phyloP scores from a whole-genome alignment of 2,329 filamentous ascomycete genomes.

The Talaromyces sp. region DNA sequence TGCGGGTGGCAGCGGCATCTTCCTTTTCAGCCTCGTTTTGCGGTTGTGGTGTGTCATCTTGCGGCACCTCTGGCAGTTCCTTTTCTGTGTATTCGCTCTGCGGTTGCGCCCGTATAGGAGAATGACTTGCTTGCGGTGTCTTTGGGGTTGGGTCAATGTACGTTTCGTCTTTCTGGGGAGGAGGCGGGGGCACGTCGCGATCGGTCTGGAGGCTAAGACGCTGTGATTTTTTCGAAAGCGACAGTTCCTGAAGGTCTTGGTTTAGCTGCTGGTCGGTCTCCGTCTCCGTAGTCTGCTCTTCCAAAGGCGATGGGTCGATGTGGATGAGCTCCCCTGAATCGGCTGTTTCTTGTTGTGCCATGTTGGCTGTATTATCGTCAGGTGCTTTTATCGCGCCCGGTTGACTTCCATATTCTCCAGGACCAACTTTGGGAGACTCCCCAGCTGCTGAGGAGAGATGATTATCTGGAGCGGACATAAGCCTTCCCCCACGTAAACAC shows the following conservation, averaged over 20 bases:
- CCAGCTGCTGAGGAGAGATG: conserved; percentile 19
- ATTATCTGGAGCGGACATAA: conserved; percentile 30
- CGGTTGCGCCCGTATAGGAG: conserved; percentile 33
- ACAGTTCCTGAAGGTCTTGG: conserved; percentile 26
- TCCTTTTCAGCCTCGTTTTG: conserved; percentile 46
- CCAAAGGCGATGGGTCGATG: conserved; percentile 15
- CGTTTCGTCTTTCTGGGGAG: conserved; percentile 46
- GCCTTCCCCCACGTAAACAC: conserved; percentile 15
- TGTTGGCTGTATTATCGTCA: neutral
- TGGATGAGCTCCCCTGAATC: conserved; percentile 16
- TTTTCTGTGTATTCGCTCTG: conserved; percentile 28
- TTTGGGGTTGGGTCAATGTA: conserved; percentile 49
- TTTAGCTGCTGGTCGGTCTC: conserved; percentile 17
- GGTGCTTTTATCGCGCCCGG: neutral
- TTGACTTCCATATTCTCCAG: neutral
- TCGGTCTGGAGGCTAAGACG: conserved; percentile 9
- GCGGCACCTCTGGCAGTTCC: conserved; percentile 33
- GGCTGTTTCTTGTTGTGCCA: conserved; percentile 7
- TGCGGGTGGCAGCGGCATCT: neutral
- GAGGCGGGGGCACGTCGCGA: conserved; percentile 37
- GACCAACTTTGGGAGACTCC: conserved; percentile 3
- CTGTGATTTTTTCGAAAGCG: conserved; percentile 21
- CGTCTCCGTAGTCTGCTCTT: conserved; percentile 10
- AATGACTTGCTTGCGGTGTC: conserved; percentile 38
- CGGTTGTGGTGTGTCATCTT: conserved; percentile 35